A percentile compares a stretch with the other conserved stretches of the same genome.
Evolutionary conservation across 2,329 filamentous ascomycete species (phyloP).

Genomic region (Neofusicoccum kwambonambiense): DNA sequence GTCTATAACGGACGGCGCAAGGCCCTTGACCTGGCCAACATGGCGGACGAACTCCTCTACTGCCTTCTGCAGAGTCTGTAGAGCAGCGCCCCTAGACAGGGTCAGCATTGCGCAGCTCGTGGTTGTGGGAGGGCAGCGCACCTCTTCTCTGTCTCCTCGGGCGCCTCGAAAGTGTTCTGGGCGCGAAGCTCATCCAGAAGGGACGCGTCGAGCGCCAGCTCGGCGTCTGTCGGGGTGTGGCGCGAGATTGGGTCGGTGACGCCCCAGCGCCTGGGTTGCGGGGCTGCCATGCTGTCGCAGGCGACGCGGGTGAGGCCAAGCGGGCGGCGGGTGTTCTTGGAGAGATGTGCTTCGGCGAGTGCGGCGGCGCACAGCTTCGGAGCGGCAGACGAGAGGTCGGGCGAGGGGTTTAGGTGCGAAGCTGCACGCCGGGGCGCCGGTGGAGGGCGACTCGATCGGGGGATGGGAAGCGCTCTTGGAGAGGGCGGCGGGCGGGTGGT

Average conservation of each 20-base stretch:
- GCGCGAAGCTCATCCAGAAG: slow-evolving; percentile 80
- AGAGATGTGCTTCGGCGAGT: neutral
- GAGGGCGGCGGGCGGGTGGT: neutral
- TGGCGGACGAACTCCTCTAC: slow-evolving; percentile 83
- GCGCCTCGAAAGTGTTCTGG: slow-evolving; percentile 88
- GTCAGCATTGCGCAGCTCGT: slow-evolving; percentile 22
- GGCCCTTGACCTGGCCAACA: slow-evolving; percentile 70
- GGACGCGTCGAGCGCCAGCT: slow-evolving; percentile 73
- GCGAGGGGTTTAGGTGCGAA: neutral
- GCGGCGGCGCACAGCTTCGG: neutral
- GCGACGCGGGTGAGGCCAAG: neutral
- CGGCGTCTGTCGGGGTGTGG: slow-evolving; percentile 70
- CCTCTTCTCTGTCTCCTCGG: slow-evolving; percentile 81
- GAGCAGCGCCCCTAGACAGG: slow-evolving; percentile 46
- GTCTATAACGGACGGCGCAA: slow-evolving; percentile 75
- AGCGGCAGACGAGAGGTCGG: neutral
- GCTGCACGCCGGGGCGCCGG: slow-evolving; percentile 1
- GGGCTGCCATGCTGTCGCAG: slow-evolving; percentile 30
- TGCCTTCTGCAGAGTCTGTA: slow-evolving; percentile 57
- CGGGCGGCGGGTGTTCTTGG: neutral
- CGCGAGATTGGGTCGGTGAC: slow-evolving; percentile 82
- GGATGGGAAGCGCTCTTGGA: neutral
- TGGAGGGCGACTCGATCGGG: neutral
- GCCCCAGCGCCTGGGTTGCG: slow-evolving; percentile 54
- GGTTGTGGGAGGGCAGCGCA: slow-evolving; percentile 36